phyloP scores from a whole-genome alignment of 768 basidiomycete species.

The Hypholoma fasciculare region DNA sequence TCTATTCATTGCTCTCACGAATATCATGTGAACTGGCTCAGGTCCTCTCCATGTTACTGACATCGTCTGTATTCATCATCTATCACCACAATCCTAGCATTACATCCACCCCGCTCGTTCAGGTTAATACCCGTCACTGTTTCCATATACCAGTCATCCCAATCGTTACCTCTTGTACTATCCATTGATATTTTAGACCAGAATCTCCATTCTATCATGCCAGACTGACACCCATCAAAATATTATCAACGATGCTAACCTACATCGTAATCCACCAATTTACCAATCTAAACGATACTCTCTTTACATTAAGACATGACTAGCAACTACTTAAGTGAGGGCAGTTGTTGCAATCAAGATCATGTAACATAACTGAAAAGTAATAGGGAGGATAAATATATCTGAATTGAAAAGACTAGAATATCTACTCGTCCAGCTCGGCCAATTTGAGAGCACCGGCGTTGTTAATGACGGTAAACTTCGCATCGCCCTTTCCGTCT shows the following conservation, averaged over 20 bases:
- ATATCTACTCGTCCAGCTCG: conserved; percentile 18
- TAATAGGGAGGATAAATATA: background rate
- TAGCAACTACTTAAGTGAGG: no score
- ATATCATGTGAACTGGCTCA: no score
- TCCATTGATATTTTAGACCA: no score
- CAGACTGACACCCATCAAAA: background rate
- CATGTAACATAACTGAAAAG: no score
- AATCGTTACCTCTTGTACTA: no score
- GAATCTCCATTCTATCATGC: background rate
- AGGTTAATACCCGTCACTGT: background rate
- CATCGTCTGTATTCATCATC: conserved; percentile 1
- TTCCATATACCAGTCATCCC: background rate
- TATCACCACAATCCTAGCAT: background rate
- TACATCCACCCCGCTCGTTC: background rate
- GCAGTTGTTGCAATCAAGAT: no score
- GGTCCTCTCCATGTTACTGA: background rate
- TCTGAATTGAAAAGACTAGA: background rate
- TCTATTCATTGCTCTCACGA: no score
- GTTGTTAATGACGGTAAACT: conserved; percentile 61
- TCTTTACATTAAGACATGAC: background rate
- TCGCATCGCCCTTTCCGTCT: conserved; percentile 33
- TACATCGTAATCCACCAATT: background rate
- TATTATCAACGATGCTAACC: no score
- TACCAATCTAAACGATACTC: background rate
- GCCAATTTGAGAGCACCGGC: conserved; percentile 47